These are phyloP conservation scores for Tulasnella sp. DNA, from an alignment of 768 basidiomycete species.

Conservation along the genomic window DNA sequence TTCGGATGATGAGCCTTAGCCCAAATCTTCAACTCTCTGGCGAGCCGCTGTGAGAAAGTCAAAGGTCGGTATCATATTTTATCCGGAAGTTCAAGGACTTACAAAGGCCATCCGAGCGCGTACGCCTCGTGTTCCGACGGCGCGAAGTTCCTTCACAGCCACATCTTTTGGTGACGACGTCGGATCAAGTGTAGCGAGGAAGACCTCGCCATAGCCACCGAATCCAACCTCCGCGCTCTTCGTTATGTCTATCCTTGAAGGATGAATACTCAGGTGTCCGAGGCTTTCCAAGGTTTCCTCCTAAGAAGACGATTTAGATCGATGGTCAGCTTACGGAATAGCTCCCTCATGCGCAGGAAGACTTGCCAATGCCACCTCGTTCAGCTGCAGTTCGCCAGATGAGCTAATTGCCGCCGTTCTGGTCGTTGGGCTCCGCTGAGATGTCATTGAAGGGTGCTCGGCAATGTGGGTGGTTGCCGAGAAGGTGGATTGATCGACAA, in stretches of 20 bases:
- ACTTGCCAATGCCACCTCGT: neutral
- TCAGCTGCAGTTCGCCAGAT: neutral
- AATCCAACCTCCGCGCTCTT: neutral
- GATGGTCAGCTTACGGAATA: neutral
- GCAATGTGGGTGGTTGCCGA: neutral
- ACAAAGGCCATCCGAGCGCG: neutral
- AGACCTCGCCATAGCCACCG: constrained; percentile 2
- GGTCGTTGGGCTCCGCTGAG: neutral
- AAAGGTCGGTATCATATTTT: neutral
- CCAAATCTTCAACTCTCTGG: constrained; percentile 1
- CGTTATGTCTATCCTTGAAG: neutral
- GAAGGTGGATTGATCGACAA: neutral
- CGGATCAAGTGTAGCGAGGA: neutral
- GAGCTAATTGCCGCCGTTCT: neutral
- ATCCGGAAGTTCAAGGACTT: neutral
- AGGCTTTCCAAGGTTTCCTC: neutral
- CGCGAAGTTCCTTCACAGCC: constrained; percentile 1
- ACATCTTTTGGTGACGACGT: neutral
- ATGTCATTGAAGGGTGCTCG: neutral
- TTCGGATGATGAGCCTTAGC: neutral
- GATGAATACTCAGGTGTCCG: neutral
- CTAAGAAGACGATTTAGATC: neutral
- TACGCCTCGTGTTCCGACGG: neutral
- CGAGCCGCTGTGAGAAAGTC: neutral
- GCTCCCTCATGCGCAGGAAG: neutral